Base-by-base conservation (phyloP, 2,329 filamentous ascomycete species). In the Colletotrichum zoysiae region DNA sequence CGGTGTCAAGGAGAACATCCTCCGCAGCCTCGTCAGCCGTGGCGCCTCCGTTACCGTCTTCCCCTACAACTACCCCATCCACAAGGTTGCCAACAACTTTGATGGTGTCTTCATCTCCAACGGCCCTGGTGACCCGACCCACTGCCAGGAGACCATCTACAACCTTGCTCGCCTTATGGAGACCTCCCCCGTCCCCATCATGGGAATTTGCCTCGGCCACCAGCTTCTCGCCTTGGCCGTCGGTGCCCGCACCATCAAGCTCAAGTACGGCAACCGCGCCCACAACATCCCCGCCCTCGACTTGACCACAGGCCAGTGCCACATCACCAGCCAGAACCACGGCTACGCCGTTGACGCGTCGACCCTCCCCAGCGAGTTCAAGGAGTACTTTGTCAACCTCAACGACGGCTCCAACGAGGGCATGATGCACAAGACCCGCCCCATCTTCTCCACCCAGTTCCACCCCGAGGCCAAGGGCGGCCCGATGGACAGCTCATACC, bases 31-130 rank as follows among this genome's bases (percentile, higher is more conserved):
- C 73, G 95, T 98, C 79, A 92, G 89, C 83, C 95, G 96, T 75
- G 96, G 96, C 73, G 94, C 95, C 65, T 95, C 93, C 74, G 93
- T 97, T 75, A 98, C 96, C 51, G 93, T 94, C 78, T 97, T 99
- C 87, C 96, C 96, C 71, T 98, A 93, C 84, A 91, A 98, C 86
- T 98, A 96, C 86, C 95, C 95, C 65, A 96, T 99, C 81, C 95
- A 98, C 89, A 98, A 98, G 89, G 93, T 98, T 48, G 93, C 96
- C 69, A 93, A 97, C 84, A 95, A 98, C 88, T 98, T 97, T 78
- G 96, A 99, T 78, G 96, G 96, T 79, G 92, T 99, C 79, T 99
- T 99, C 89, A 98, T 98, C 86, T 97, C 95, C 84, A 99, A 99
- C 85, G 96, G 96, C 72, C 96, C 96, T 38, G 96, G 96, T 85